phyloP scores from a whole-genome alignment of 495 filamentous ascomycete genomes.

The Lasiosphaeria ovina region DNA sequence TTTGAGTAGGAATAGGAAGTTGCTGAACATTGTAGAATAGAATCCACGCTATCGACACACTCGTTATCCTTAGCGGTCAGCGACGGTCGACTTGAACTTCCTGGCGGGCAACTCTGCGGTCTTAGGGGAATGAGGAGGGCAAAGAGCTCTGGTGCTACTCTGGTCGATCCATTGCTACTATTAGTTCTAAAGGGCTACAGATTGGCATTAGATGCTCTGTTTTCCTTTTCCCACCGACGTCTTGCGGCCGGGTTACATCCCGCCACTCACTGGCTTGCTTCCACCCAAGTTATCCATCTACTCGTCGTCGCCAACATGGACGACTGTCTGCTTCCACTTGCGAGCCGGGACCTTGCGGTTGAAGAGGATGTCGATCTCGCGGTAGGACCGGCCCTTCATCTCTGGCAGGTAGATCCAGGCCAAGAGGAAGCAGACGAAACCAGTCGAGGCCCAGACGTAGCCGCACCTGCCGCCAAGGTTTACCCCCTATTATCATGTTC shows the following conservation, averaged over 20 bases:
- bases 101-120: background rate
- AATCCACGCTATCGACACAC: background rate
- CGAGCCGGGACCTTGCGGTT: constrained; percentile 49
- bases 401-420: constrained; percentile 36
- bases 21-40: no score
- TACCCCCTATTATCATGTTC: constrained; percentile 28
- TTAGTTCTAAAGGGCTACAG: background rate
- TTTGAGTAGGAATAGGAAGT: no score
- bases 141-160: background rate
- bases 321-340: constrained; percentile 49
- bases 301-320: constrained; percentile 55
- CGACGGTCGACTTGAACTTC: background rate
- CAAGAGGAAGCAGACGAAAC: constrained; percentile 29
- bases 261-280: background rate
- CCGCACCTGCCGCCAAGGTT: constrained; percentile 54
- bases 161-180: background rate
- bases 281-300: constrained; percentile 31
- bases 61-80: background rate
- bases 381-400: constrained; percentile 35
- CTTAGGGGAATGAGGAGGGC: background rate
- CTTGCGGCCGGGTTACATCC: background rate
- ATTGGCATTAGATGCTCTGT: background rate
- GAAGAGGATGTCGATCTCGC: constrained; percentile 41
- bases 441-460: constrained; percentile 39
- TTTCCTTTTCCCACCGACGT: background rate